Base-by-base conservation (phyloP, 805 yeast species). In the Wickerhamiella hasegawae region DNA sequence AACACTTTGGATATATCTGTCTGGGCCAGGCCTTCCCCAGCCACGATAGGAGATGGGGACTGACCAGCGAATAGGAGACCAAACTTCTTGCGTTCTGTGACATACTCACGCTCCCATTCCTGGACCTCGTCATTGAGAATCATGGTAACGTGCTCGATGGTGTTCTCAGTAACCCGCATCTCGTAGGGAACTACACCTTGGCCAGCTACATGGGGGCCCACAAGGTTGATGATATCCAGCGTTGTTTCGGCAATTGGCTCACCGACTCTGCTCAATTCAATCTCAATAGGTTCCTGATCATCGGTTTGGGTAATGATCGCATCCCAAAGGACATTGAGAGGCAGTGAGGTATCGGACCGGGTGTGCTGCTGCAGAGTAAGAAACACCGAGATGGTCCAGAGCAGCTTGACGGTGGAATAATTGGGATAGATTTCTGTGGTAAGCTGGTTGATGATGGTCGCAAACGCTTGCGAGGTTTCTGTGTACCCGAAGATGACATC, bases 401-500 rank as follows among this genome's bases (percentile, higher is more conserved):
- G 15, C 20, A 33, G 31, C 29, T 33, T 23, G 14, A 19, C 18
- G 32, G 26, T 27, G 12, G 36, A 28, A 19, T 27, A 19, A n/a
- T 33, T 25, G 15, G 25, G 20, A 32, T 27, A 33, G 6, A 33
- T 33, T 5, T 33, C 36, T 18, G 16, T 33, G 18, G 16, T 15
- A 11, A 33, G 29, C 19, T 22, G 19, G 5, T 18, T 11, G 19
- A 33, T 21, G 20, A 27, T 28, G 16, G 19, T 16, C 4, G 32
- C 17, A 4, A 33, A 12, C 10, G 29, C 28, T 23, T 33, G 36
- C 4, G 36, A 33, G 18, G 32, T 33, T n/a, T 33, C 36, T 4
- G 36, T 33, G 14, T 33, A 27, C 12, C 36, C 36, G 17, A 33
- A 33, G 20, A 33, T 28, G 10, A 33, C 22, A 16, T 33, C 18